These are phyloP conservation scores for Hamigera avellanea DNA, from an alignment of 495 filamentous ascomycete genomes.

Conservation along the genomic window DNA sequence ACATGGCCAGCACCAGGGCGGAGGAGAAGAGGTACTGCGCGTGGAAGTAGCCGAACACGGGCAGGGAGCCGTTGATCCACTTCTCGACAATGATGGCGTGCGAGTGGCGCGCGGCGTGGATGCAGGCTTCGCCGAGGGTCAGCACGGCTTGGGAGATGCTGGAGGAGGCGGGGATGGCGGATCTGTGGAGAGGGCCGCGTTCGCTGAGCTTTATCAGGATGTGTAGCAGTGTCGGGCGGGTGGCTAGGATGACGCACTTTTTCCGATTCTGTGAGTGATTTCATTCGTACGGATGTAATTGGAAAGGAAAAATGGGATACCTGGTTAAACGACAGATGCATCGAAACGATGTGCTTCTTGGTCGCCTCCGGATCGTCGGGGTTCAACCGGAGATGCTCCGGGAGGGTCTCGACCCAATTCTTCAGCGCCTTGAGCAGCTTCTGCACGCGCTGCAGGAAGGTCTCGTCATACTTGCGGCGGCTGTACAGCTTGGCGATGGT, in stretches of 20 bases:
- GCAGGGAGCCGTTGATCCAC: slow-evolving; percentile 34
- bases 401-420: slow-evolving; percentile 33
- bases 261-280: slow-evolving; percentile 3
- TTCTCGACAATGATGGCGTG: slow-evolving; percentile 30
- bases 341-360: slow-evolving; percentile 25
- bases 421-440: slow-evolving; percentile 33
- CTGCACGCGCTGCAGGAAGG: slow-evolving; percentile 31
- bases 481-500: slow-evolving; percentile 32
- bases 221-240: slow-evolving; percentile 29
- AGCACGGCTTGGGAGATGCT: slow-evolving; percentile 28
- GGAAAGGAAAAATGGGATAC: too few species aligned
- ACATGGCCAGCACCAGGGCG: slow-evolving; percentile 29
- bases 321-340: slow-evolving; percentile 32
- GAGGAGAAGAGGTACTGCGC: slow-evolving; percentile 36
- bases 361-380: slow-evolving; percentile 26
- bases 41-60: slow-evolving; percentile 35
- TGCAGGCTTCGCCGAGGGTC: slow-evolving; percentile 33
- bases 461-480: slow-evolving; percentile 28
- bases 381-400: slow-evolving; percentile 27
- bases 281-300: too few species aligned
- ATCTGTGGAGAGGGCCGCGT: background rate
- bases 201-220: slow-evolving; percentile 27
- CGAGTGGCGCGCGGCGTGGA: slow-evolving; percentile 32
- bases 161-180: slow-evolving; percentile 4
- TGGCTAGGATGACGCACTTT: slow-evolving; percentile 32